Conservation (phyloP, 257 asterid species). For the Coffea eugenioides region DNA sequence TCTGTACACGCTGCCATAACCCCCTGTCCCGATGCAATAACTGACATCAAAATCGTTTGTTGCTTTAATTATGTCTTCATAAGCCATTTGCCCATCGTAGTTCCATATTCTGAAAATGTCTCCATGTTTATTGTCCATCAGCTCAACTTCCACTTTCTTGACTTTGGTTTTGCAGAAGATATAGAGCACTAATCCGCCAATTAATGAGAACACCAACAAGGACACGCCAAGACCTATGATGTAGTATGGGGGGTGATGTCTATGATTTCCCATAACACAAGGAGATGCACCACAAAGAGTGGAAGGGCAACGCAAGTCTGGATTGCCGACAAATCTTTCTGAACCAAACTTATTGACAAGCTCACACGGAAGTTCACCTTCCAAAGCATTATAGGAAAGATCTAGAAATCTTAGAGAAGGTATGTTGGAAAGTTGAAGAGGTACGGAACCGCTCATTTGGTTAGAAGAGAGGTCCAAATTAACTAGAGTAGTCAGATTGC, state of each 20-base stretch:
- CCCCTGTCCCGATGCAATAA: conserved; percentile 11
- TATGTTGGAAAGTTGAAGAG: neutral
- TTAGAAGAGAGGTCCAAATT: neutral
- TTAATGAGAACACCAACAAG: too few species aligned
- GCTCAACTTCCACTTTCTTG: neutral
- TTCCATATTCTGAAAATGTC: neutral
- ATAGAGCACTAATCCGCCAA: neutral
- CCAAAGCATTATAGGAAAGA: neutral
- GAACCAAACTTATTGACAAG: neutral
- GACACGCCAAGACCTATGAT: too few species aligned
- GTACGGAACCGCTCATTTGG: neutral
- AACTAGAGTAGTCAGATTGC: neutral
- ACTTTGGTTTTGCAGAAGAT: neutral
- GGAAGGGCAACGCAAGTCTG: neutral
- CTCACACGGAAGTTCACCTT: neutral
- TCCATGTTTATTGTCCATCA: neutral
- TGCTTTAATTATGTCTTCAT: neutral
- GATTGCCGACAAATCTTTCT: neutral
- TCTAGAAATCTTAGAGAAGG: neutral
- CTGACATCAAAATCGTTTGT: conserved; percentile 7
- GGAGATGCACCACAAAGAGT: neutral
- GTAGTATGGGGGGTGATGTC: neutral
- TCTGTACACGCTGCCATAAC: conserved; percentile 8
- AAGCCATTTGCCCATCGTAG: neutral
- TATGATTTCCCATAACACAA: neutral